A percentile compares a stretch with the other conserved stretches of the same genome.
Conservation (phyloP, 208 protist species). For the Trypanosomatidae sp. region DNA sequence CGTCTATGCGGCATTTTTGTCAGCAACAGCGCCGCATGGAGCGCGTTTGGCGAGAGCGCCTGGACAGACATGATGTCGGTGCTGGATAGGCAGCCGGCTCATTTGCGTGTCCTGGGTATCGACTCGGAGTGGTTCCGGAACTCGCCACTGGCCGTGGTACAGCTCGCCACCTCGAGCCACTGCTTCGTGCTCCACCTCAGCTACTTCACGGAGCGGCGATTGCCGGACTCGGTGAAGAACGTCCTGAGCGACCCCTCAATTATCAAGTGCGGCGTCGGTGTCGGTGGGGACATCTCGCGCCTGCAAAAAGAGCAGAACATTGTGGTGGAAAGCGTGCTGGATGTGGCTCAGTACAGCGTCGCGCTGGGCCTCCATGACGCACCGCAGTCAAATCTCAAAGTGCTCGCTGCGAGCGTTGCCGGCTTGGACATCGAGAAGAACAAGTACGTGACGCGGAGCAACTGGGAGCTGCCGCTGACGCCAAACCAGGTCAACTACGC, state of each 20-base stretch:
- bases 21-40: conserved; percentile 26
- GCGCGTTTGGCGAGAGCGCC: conserved; percentile 15
- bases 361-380: conserved; percentile 15
- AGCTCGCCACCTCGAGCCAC: conserved; percentile 51
- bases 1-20: conserved; percentile 32
- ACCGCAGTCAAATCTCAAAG: conserved; percentile 28
- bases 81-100: conserved; percentile 14
- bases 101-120: conserved; percentile 39
- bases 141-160: conserved; percentile 44
- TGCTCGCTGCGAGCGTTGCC: conserved; percentile 22
- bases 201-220: conserved; percentile 31
- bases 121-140: conserved; percentile 66
- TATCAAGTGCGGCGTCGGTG: conserved; percentile 57
- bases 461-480: conserved; percentile 53
- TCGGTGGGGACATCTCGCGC: conserved; percentile 37
- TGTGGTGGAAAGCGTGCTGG: conserved; percentile 28
- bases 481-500: conserved; percentile 32
- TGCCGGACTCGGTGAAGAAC: conserved; percentile 29
- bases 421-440: conserved; percentile 36
- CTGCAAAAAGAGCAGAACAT: conserved; percentile 36
- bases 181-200: conserved; percentile 68
- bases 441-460: conserved; percentile 39
- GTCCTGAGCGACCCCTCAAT: conserved; percentile 28
- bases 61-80: conserved; percentile 45
- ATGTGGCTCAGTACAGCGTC: conserved; percentile 39